Conservation (phyloP, 2,329 filamentous ascomycete genomes). For the Magnaporthiopsis incrustans region DNA sequence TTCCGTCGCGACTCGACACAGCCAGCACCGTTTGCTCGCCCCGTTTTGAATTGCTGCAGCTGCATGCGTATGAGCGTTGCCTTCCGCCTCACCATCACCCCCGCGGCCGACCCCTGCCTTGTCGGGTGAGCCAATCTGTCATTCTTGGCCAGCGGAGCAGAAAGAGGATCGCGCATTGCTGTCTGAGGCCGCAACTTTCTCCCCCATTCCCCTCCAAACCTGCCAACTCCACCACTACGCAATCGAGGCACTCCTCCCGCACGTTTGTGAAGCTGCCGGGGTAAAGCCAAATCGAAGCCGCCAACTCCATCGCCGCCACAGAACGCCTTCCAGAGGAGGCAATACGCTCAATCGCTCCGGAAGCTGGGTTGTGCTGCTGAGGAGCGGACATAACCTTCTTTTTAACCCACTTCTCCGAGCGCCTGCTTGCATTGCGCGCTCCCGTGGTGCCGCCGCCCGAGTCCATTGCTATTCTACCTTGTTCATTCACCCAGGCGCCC, state of each 20-base stretch:
- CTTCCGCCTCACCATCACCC: background rate
- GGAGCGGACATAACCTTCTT: background rate
- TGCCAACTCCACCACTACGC: background rate
- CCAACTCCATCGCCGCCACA: no score
- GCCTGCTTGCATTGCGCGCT: background rate
- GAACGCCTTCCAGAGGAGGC: background rate
- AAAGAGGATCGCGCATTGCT: background rate
- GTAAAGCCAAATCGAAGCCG: no score
- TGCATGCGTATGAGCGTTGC: background rate
- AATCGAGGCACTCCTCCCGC: background rate
- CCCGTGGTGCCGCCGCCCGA: background rate
- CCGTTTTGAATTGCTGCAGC: background rate
- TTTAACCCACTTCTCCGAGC: background rate
- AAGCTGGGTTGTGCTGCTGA: background rate
- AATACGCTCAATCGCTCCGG: background rate
- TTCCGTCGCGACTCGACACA: background rate
- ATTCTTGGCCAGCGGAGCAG: background rate
- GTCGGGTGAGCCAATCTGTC: background rate
- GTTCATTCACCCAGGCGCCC: background rate
- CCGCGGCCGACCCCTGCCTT: background rate
- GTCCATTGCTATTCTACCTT: background rate
- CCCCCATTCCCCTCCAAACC: slow-evolving; percentile 4
- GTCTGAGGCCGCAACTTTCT: slow-evolving; percentile 14
- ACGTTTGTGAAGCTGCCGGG: background rate
- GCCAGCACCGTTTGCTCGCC: background rate